Evolutionary conservation across 2,329 filamentous ascomycete species (phyloP).

Genomic region (Apiospora saccharicola): DNA sequence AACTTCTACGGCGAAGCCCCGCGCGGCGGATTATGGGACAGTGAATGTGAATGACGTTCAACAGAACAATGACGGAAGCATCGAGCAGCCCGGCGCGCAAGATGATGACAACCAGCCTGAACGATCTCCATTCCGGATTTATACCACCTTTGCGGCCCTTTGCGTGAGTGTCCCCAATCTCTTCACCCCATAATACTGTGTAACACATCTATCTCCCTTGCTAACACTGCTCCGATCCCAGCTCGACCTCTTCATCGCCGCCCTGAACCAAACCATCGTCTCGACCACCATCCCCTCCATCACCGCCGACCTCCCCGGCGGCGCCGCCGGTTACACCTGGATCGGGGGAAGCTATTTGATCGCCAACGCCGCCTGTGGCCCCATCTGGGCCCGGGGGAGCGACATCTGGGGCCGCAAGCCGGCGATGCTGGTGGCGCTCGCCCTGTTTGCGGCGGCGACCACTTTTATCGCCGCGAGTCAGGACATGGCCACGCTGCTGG

Average conservation of each 20-base stretch:
- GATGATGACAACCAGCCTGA: not conserved
- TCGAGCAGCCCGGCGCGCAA: not conserved
- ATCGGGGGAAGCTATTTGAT: constrained; percentile 74
- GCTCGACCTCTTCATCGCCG: constrained; percentile 66
- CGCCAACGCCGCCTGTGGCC: constrained; percentile 68
- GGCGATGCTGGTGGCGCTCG: constrained; percentile 30
- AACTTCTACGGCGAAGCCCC: not conserved
- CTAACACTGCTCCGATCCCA: not conserved
- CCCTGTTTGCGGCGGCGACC: constrained; percentile 30
- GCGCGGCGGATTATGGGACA: not conserved
- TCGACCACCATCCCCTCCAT: constrained; percentile 67
- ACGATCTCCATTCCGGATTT: not conserved
- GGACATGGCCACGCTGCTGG: constrained; percentile 50
- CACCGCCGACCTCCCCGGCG: constrained; percentile 59
- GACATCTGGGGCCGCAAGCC: constrained; percentile 30
- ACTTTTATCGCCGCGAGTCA: constrained; percentile 41
- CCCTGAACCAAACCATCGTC: constrained; percentile 71
- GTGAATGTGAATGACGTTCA: not conserved
- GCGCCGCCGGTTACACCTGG: constrained; percentile 71
- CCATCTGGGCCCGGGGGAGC: constrained; percentile 38
- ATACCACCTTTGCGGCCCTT: constrained; percentile 1
- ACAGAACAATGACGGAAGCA: not conserved
- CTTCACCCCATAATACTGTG: not conserved
- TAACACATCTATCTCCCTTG: not conserved
- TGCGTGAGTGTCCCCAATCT: not conserved